Conservation (phyloP, 495 filamentous ascomycete species). For the Apodospora peruviana region DNA sequence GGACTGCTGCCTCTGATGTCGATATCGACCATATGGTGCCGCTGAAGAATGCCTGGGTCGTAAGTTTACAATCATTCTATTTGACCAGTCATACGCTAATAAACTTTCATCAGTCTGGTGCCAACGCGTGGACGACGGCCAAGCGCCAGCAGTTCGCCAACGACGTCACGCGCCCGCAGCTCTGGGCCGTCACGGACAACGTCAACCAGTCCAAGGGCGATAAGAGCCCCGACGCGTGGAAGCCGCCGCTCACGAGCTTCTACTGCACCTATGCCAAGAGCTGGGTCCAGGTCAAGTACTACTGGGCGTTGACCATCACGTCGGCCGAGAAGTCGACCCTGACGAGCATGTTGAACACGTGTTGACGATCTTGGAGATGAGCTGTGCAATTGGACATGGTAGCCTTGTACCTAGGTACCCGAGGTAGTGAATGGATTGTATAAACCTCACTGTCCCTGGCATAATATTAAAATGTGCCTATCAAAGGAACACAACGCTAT, state of each 20-base stretch:
- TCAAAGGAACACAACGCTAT: too few relatives aligned
- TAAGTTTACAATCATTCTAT: constrained; percentile 19
- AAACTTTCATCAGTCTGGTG: constrained; percentile 36
- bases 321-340: constrained; percentile 49
- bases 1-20: constrained; percentile 59
- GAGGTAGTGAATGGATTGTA: too few relatives aligned
- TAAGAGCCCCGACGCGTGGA: constrained; percentile 64
- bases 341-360: constrained; percentile 58
- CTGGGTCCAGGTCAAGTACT: constrained; percentile 68
- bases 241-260: constrained; percentile 61
- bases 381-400: neutral
- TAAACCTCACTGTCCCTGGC: neutral
- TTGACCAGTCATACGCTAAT: neutral
- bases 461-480: too few relatives aligned
- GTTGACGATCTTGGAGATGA: constrained; percentile 26
- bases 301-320: constrained; percentile 46
- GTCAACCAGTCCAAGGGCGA: constrained; percentile 69
- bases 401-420: neutral
- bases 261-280: constrained; percentile 69
- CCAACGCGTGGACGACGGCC: constrained; percentile 53
- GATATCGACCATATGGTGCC: constrained; percentile 77
- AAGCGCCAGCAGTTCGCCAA: constrained; percentile 65
- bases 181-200: constrained; percentile 68
- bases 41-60: constrained; percentile 68
- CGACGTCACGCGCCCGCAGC: constrained; percentile 63